Evolutionary conservation across 2,329 filamentous ascomycete species (phyloP), one percentile per base, ranked within the genome.

Genomic region (Botrytis galanthina): DNA sequence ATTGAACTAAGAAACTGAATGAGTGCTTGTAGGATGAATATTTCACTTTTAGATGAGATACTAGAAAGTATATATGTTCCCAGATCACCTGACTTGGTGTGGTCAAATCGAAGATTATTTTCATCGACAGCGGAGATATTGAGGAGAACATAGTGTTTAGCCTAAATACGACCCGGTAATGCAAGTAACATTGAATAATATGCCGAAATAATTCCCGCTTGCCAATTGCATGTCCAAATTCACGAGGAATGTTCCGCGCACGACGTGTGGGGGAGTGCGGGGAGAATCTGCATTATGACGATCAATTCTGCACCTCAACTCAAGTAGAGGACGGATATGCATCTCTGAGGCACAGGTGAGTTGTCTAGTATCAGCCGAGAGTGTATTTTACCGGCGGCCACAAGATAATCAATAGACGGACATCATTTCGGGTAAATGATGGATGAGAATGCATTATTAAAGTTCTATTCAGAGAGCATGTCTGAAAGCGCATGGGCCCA

Each of bases 51-150:
- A 22, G 14, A 10, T 35, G 54, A 46, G 51, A 35, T 32, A 3
- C 20, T 18, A 8, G 48, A n/a, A n/a, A n/a, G 14, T 26, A 61
- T 59, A 61, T 70, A 61, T 70, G 44, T 7, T 48, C 20, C 26
- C 6, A 44, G 26, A 18, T n/a, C 26, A 26, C n/a, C 48, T 54
- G 26, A 54, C 16, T 54, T 54, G 48, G 48, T 54, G 48, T 16
- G 3, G 48, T 37, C 22, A n/a, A 32, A 44, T 61, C 8, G 62
- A 39, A 29, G 39, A 10, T 35, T 10, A 8, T 32, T 9, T 35
- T 26, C 37, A 60, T 46, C 54, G n/a, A 70, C 37, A 61, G 67
- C 26, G 67, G 67, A 39, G 51, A 54, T n/a, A 61, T 16, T n/a
- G 54, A 44, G 48, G 51, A 61, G 54, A 32, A 61, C 8, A 35